Evolutionary conservation across 2,329 filamentous ascomycete species (phyloP), one percentile per base, ranked within the genome.

Genomic region (Xylaria sp.): DNA sequence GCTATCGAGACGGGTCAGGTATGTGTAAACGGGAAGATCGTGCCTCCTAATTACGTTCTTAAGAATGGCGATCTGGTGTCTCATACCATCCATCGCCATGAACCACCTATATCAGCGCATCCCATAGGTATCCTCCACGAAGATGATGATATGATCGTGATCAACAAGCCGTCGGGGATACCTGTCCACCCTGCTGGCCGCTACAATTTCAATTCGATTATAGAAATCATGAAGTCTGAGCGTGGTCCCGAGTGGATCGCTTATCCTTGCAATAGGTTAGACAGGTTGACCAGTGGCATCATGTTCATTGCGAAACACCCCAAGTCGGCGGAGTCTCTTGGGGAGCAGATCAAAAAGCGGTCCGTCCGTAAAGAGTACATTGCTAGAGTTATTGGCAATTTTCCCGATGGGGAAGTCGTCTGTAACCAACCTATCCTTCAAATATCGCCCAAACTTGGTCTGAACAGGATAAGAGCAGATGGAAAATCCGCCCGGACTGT

Each of bases 291-390:
- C 0, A 97, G 93, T 73, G 96, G 96, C 55, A 92, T 99, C 77
- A 98, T 99, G 95, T 99, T 99, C 79, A 90, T 99, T 73, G 96
- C 91, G 31, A 99, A 99, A 81, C 89, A 92, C 69, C 85, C 90
- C 42, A 87, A 89, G 74, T 92, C 92, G 0, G 95, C 96, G 0
- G 93, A 95, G 70, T 84, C 85, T 36, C 86, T 99, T 72, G 89
- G 90, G 61, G 81, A 85, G 47, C 92, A 97, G 78, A 92, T 99
- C 65, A 87, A 89, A 71, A 87, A 86, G 5, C 87, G 96, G 39
- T 95, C 91, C 0, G 92, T 99, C 42, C 90, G 93, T 73, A 99
- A 99, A 78, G 96, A 99, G 79, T 99, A 99, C 75, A 85, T 99
- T 27, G 95, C 95, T 2, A 87, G 96, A 44, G 96, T 98, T 10